Conservation (phyloP, 371 early-diverging fungal species). For the Mucor saturninus region DNA sequence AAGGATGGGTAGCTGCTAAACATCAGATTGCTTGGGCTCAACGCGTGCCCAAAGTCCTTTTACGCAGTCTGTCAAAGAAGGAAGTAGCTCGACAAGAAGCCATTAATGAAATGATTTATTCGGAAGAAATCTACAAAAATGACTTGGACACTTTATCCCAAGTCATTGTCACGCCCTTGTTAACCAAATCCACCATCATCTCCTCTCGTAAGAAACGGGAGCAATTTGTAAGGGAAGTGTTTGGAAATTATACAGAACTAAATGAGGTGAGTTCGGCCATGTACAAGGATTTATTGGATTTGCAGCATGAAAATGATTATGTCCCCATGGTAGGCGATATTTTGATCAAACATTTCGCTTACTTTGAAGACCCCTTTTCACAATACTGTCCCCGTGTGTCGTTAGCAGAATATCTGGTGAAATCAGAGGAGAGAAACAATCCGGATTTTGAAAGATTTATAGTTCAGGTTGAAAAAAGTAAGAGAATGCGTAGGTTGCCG, state of each 20-base stretch:
- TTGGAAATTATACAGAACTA: conserved; percentile 80
- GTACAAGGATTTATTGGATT: conserved; percentile 63
- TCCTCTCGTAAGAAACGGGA: conserved; percentile 52
- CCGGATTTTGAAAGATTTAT: conserved; percentile 72
- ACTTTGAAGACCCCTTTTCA: conserved; percentile 78
- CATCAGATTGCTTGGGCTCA: conserved; percentile 63
- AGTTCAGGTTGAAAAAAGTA: conserved; percentile 62
- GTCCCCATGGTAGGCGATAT: conserved; percentile 88
- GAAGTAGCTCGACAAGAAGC: conserved; percentile 93
- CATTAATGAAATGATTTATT: conserved; percentile 91
- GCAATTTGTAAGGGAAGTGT: conserved; percentile 78
- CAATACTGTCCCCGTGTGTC: conserved; percentile 86
- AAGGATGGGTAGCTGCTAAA: neutral
- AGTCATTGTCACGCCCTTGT: conserved; percentile 27
- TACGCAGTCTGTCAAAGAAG: conserved; percentile 67
- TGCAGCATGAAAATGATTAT: conserved; percentile 61
- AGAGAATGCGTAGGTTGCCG: conserved; percentile 66
- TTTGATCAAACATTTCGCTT: conserved; percentile 70
- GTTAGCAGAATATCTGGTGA: conserved; percentile 78
- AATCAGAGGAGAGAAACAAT: conserved; percentile 72
- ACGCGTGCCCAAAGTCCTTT: conserved; percentile 71
- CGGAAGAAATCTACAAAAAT: conserved; percentile 86
- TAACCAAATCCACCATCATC: conserved; percentile 38
- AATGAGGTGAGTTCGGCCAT: conserved; percentile 73
- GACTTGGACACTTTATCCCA: conserved; percentile 60